phyloP scores from a whole-genome alignment of 805 yeast genomes.

The Pichia pseudocactophila region DNA sequence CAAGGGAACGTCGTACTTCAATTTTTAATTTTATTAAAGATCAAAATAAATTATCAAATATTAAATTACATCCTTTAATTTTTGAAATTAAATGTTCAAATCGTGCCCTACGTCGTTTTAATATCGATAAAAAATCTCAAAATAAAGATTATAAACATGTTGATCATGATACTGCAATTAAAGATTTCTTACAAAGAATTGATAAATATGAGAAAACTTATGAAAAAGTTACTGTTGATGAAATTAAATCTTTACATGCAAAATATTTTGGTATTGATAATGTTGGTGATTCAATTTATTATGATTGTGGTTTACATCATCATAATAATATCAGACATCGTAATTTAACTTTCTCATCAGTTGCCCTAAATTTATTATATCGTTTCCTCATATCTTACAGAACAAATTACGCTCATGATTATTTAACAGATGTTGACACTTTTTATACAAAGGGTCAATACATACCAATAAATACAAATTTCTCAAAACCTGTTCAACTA shows the following conservation, averaged over 20 bases:
- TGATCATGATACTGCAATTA: constrained; percentile 43
- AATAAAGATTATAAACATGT: constrained; percentile 51
- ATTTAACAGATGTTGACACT: constrained; percentile 24
- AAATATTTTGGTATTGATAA: constrained; percentile 26
- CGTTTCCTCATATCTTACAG: constrained; percentile 29
- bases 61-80: constrained; percentile 39
- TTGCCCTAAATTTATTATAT: constrained; percentile 22
- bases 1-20: constrained; percentile 46
- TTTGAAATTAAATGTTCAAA: constrained; percentile 56
- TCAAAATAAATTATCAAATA: constrained; percentile 37
- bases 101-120: constrained; percentile 41
- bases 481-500: constrained; percentile 12
- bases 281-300: constrained; percentile 28
- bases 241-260: constrained; percentile 21
- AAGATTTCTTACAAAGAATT: constrained; percentile 52
- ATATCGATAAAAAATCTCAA: constrained; percentile 55
- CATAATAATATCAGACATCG: constrained; percentile 24
- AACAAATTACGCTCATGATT: constrained; percentile 23
- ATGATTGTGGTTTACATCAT: constrained; percentile 25
- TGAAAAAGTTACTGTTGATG: constrained; percentile 30
- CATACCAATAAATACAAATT: constrained; percentile 18
- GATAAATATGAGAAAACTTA: constrained; percentile 38
- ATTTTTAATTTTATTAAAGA: constrained; percentile 46
- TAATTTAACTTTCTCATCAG: constrained; percentile 15
- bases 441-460: constrained; percentile 25